phyloP scores from a whole-genome alignment of 345 rosid genomes.

The Camelina neglecta region DNA sequence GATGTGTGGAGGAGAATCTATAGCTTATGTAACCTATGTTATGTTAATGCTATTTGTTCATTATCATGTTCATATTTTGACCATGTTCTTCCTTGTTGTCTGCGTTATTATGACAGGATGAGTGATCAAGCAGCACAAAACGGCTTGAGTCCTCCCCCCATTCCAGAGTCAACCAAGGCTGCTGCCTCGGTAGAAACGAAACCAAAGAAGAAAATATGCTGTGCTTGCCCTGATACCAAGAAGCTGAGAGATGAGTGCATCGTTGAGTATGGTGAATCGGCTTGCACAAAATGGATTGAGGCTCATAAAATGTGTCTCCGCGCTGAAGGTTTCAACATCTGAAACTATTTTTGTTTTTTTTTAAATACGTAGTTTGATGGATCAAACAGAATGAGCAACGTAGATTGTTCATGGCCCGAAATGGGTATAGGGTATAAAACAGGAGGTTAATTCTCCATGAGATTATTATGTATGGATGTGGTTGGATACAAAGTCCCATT shows the following conservation, averaged over 20 bases:
- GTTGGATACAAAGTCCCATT: slow-evolving; percentile 28
- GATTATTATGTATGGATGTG: slow-evolving; percentile 13
- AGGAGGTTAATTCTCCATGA: slow-evolving; percentile 19
- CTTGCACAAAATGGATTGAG: slow-evolving; percentile 93
- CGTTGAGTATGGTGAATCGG: slow-evolving; percentile 80
- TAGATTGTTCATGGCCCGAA: slow-evolving; percentile 35
- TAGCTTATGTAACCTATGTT: not conserved
- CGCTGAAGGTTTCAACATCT: slow-evolving; percentile 89
- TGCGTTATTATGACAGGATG: slow-evolving; percentile 43
- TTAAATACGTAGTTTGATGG: not conserved
- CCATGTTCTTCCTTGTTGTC: not conserved
- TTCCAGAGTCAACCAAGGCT: slow-evolving; percentile 51
- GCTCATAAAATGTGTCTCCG: slow-evolving; percentile 91
- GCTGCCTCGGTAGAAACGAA: slow-evolving; percentile 56
- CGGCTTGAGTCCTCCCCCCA: slow-evolving; percentile 46
- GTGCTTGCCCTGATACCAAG: slow-evolving; percentile 94
- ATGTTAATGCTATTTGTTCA: slow-evolving; percentile 6
- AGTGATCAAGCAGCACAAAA: slow-evolving; percentile 56
- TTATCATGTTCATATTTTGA: slow-evolving; percentile 12
- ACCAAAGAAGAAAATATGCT: slow-evolving; percentile 90
- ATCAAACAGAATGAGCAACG: slow-evolving; percentile 8
- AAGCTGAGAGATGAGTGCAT: slow-evolving; percentile 92
- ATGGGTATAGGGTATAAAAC: slow-evolving; percentile 28
- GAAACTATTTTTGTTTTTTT: slow-evolving; percentile 23
- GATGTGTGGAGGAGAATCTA: not conserved